Percentiles rank a stretch among this genome's conserved stretches.
These are phyloP conservation scores for Anisogramma anomala DNA, from an alignment of 2,329 filamentous ascomycete species.

Conservation along the genomic window DNA sequence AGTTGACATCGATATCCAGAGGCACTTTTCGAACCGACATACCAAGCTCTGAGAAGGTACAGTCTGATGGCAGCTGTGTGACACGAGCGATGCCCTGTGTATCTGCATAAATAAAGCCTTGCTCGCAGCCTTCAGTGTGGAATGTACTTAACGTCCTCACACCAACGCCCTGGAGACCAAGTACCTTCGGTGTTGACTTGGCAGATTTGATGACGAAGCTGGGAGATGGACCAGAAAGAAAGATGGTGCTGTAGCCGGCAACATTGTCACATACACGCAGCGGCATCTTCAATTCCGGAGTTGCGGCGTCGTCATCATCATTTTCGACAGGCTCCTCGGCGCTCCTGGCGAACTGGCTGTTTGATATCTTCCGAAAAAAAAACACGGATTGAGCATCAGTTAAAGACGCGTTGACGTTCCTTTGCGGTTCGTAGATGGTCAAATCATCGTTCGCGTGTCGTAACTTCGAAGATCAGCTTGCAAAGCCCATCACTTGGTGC, in stretches of 20 bases:
- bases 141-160: slow-evolving; percentile 65
- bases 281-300: slow-evolving; percentile 36
- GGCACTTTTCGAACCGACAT: slow-evolving; percentile 63
- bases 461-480: slow-evolving; percentile 35
- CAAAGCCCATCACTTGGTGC: slow-evolving; percentile 6
- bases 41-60: slow-evolving; percentile 61
- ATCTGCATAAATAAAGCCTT: slow-evolving; percentile 76
- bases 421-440: slow-evolving; percentile 74
- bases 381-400: slow-evolving; percentile 44
- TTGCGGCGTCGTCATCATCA: slow-evolving; percentile 29
- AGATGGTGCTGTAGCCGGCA: slow-evolving; percentile 70
- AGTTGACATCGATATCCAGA: slow-evolving; percentile 58
- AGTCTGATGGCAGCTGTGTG: slow-evolving; percentile 55
- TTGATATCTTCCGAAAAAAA: slow-evolving; percentile 65
- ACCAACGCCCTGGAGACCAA: slow-evolving; percentile 57
- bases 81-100: slow-evolving; percentile 60
- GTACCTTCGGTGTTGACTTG: slow-evolving; percentile 61
- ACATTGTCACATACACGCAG: slow-evolving; percentile 52
- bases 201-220: slow-evolving; percentile 75
- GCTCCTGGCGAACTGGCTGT: slow-evolving; percentile 52
- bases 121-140: slow-evolving; percentile 64
- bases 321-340: slow-evolving; percentile 35
- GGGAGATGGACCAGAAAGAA: slow-evolving; percentile 68
- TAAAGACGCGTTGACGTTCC: slow-evolving; percentile 29
- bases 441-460: slow-evolving; percentile 73